These are phyloP conservation scores for Colletotrichum neosansevieriae DNA, from an alignment of 2,329 filamentous ascomycete species.

Conservation along the genomic window DNA sequence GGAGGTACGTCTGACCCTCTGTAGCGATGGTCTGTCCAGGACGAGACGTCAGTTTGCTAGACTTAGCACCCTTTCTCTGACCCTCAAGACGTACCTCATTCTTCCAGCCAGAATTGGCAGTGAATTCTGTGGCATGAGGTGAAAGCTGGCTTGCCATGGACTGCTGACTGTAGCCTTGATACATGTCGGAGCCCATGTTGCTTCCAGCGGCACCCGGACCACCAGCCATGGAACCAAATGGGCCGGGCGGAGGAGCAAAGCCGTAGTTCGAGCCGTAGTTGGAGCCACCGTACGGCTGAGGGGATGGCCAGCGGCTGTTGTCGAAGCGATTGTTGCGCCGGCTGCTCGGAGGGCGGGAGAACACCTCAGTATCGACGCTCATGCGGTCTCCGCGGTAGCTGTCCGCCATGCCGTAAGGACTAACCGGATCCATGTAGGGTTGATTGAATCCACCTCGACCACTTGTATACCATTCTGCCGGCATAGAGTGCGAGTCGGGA, in stretches of 20 bases:
- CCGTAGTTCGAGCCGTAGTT: slow-evolving; percentile 48
- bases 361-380: slow-evolving; percentile 62
- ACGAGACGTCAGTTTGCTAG: slow-evolving; percentile 28
- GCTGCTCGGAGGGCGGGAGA: slow-evolving; percentile 55
- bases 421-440: slow-evolving; percentile 55
- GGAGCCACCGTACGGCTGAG: slow-evolving; percentile 49
- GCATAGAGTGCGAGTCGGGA: slow-evolving; percentile 48
- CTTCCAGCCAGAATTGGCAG: slow-evolving; percentile 68
- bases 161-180: slow-evolving; percentile 65
- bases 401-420: slow-evolving; percentile 53
- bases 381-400: slow-evolving; percentile 60
- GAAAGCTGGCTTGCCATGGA: slow-evolving; percentile 75
- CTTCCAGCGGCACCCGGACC: slow-evolving; percentile 50
- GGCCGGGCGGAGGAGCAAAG: slow-evolving; percentile 41
- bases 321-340: slow-evolving; percentile 59
- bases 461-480: slow-evolving; percentile 59
- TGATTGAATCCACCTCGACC: slow-evolving; percentile 54
- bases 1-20: slow-evolving; percentile 82
- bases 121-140: slow-evolving; percentile 81
- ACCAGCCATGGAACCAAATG: slow-evolving; percentile 43
- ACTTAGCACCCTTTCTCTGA: background rate
- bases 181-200: slow-evolving; percentile 57
- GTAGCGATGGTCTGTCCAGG: slow-evolving; percentile 58
- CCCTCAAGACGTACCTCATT: slow-evolving; percentile 59
- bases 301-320: slow-evolving; percentile 57